Percentiles rank a stretch among this genome's conserved stretches.
Evolutionary conservation across 2,329 filamentous ascomycete species (phyloP).

Genomic region (Colletotrichum magnum): DNA sequence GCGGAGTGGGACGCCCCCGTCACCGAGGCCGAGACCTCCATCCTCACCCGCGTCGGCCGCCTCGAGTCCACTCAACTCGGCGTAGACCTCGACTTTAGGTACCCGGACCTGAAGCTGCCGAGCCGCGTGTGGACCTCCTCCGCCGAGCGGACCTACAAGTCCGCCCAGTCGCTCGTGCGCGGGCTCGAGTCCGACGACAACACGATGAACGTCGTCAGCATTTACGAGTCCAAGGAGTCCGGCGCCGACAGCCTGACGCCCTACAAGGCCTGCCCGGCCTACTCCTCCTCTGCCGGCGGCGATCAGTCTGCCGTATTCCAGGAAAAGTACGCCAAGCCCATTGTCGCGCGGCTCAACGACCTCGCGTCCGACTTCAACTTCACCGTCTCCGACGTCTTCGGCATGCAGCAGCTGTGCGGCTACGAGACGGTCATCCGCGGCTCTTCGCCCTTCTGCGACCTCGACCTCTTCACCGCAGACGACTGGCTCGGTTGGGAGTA

Average conservation of each 20-base stretch:
- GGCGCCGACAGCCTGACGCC: constrained; percentile 75
- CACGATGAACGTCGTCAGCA: constrained; percentile 66
- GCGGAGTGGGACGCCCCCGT: constrained; percentile 70
- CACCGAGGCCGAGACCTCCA: constrained; percentile 68
- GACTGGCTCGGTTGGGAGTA: constrained; percentile 80
- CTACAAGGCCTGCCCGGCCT: constrained; percentile 75
- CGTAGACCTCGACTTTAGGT: constrained; percentile 70
- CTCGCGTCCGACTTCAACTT: constrained; percentile 73
- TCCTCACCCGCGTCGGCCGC: constrained; percentile 73
- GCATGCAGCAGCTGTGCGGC: constrained; percentile 76
- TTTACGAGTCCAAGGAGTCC: constrained; percentile 69
- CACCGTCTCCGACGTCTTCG: constrained; percentile 73
- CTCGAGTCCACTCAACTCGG: constrained; percentile 73
- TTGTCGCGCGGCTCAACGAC: constrained; percentile 69
- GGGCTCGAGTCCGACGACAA: constrained; percentile 68
- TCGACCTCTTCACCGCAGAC: constrained; percentile 70
- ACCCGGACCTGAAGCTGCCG: constrained; percentile 67
- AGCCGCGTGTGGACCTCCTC: constrained; percentile 73
- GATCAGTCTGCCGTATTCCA: constrained; percentile 66
- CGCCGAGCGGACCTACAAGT: constrained; percentile 72
- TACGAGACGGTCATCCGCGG: constrained; percentile 76
- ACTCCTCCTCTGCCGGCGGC: constrained; percentile 70
- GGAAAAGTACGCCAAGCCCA: constrained; percentile 71
- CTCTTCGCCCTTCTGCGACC: constrained; percentile 72
- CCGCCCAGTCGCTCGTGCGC: constrained; percentile 70